Conservation (phyloP, 2,329 filamentous ascomycete genomes). For the Pseudopithomyces chartarum region DNA sequence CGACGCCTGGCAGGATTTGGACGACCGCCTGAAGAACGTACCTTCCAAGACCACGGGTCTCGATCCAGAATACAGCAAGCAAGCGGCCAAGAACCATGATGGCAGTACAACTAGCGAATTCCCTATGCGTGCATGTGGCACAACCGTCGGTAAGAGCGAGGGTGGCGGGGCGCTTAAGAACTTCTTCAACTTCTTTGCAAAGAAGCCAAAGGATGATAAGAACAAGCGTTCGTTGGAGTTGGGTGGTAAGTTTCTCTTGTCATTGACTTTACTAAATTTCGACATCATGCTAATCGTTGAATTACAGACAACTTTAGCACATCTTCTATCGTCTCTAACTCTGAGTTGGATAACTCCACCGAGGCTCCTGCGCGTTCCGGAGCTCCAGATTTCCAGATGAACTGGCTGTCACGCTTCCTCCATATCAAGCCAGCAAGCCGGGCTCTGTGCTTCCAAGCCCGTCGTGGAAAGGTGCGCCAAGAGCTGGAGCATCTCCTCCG, state of each 20-base stretch:
- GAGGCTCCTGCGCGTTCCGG: conserved; percentile 52
- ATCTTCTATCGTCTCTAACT: conserved; percentile 36
- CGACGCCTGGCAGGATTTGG: conserved; percentile 42
- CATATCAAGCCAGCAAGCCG: conserved; percentile 82
- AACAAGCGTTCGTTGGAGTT: conserved; percentile 36
- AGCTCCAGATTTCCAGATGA: conserved; percentile 58
- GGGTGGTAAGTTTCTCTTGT: conserved; percentile 42
- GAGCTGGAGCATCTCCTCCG: conserved; percentile 76
- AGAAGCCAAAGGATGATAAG: conserved; percentile 52
- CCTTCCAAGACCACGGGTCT: conserved; percentile 5
- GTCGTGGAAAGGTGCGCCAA: conserved; percentile 73
- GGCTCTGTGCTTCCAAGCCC: conserved; percentile 75
- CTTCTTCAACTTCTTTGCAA: conserved; percentile 60
- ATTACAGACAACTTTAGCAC: conserved; percentile 33
- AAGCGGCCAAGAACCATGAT: conserved; percentile 28
- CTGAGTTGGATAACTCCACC: conserved; percentile 45
- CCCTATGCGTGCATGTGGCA: conserved; percentile 45
- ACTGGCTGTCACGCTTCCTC: conserved; percentile 88
- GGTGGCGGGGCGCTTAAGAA: conserved; percentile 45
- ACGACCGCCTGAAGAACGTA: conserved; percentile 39
- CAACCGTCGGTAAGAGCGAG: conserved; percentile 44
- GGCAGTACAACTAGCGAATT: conserved; percentile 49
- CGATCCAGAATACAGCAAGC: conserved; percentile 15
- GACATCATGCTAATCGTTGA: conserved; percentile 3
- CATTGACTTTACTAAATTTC: conserved; percentile 17